Conservation (phyloP, 139 green algal species). For the Haematococcus lacustris region DNA sequence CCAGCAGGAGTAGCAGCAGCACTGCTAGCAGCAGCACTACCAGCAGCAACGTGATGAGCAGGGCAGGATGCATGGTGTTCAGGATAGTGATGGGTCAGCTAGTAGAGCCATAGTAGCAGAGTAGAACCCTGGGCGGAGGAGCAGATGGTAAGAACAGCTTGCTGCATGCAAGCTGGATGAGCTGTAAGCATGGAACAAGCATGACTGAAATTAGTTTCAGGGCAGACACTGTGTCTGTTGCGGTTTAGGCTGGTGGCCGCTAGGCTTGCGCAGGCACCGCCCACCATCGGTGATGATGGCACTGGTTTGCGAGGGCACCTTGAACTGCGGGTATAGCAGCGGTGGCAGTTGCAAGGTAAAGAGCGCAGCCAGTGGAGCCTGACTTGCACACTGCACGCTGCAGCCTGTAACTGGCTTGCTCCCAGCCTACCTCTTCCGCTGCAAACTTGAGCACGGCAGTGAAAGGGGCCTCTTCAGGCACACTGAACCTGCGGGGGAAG, state of each 20-base stretch:
- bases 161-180: neutral
- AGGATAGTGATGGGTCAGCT: neutral
- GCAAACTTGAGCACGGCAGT: slow-evolving; percentile 95
- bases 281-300: slow-evolving; percentile 96
- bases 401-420: neutral
- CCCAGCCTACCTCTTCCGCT: slow-evolving; percentile 80
- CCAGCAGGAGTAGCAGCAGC: too few relatives aligned
- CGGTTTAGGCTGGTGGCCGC: neutral
- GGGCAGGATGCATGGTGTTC: neutral
- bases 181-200: neutral
- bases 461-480: slow-evolving; percentile 94
- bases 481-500: slow-evolving; percentile 69
- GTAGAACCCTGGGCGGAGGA: neutral
- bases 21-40: neutral
- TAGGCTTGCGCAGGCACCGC: neutral
- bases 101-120: neutral
- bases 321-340: slow-evolving; percentile 65
- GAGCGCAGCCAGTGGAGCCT: neutral
- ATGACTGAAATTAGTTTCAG: neutral
- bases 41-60: neutral
- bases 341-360: neutral
- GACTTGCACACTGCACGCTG: neutral
- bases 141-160: neutral
- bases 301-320: slow-evolving; percentile 78
- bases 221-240: neutral